phyloP scores from a whole-genome alignment of 2,329 filamentous ascomycete species.

The Cytospora leucostoma region DNA sequence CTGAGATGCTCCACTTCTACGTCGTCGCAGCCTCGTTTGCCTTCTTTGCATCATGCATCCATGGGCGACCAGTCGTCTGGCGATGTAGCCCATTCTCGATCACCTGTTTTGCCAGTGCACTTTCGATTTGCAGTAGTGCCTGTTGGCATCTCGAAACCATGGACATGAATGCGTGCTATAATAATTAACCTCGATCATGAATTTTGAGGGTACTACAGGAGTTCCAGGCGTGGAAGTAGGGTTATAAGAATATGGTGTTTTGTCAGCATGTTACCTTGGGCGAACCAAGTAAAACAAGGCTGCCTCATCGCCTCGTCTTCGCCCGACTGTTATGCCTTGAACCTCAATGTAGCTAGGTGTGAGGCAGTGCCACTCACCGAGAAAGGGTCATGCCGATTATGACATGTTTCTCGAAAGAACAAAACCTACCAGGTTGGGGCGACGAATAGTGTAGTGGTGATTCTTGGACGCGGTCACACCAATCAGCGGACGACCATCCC shows the following conservation, averaged over 20 bases:
- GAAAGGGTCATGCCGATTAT: background rate
- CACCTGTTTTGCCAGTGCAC: background rate
- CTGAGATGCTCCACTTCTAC: background rate
- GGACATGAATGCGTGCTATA: too few species aligned
- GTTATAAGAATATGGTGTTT: background rate
- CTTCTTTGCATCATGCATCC: background rate
- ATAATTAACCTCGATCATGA: background rate
- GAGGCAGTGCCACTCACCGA: background rate
- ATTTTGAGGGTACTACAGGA: background rate
- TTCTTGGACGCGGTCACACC: background rate
- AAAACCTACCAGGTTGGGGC: background rate
- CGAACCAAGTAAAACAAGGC: background rate
- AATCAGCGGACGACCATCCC: background rate
- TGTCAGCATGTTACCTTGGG: background rate
- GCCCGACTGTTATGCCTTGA: conserved; percentile 1
- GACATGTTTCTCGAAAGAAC: background rate
- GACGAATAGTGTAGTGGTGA: background rate
- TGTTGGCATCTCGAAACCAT: too few species aligned
- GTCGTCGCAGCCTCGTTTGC: background rate
- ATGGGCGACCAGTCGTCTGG: background rate
- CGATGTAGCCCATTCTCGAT: background rate
- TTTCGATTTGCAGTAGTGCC: background rate
- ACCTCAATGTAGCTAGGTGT: background rate
- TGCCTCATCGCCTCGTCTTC: background rate
- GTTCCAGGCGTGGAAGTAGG: background rate